Conservation (phyloP, 176 grass and related monocot species). For the Aegilops tauschii region DNA sequence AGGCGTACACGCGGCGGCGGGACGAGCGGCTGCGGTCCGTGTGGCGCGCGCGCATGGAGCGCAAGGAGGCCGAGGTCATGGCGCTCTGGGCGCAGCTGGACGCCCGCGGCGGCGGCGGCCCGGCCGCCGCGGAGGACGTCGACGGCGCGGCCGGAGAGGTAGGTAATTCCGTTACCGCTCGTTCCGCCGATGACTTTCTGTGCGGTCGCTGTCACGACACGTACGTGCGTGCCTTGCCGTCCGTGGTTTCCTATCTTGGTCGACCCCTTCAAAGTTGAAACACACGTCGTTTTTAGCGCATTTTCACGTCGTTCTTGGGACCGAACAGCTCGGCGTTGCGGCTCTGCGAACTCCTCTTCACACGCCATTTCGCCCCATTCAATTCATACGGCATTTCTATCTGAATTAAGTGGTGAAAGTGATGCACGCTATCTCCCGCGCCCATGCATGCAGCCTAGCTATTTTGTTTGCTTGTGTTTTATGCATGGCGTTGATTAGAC, state of each 20-base stretch:
- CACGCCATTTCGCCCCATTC: too few species aligned
- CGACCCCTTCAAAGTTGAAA: neutral
- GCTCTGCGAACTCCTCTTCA: too few species aligned
- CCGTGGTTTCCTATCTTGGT: neutral
- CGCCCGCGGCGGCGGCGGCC: neutral
- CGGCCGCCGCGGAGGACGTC: neutral
- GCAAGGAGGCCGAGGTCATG: slow-evolving; percentile 65
- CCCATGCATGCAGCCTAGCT: neutral
- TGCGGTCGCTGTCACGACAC: slow-evolving; percentile 32
- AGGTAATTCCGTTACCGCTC: slow-evolving; percentile 26
- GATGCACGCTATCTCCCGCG: too few species aligned
- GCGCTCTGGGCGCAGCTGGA: slow-evolving; percentile 54
- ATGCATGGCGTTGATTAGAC: neutral
- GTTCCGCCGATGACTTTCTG: neutral
- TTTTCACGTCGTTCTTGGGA: too few species aligned
- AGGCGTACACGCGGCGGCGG: slow-evolving; percentile 59
- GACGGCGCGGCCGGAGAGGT: slow-evolving; percentile 31
- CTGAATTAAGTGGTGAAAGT: too few species aligned
- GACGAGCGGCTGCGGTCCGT: slow-evolving; percentile 57
- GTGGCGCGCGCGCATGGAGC: slow-evolving; percentile 52
- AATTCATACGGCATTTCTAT: neutral
- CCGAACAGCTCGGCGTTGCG: too few species aligned
- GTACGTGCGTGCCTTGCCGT: neutral
- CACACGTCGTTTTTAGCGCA: neutral
- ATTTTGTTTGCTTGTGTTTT: neutral